Evolutionary conservation across 2,329 filamentous ascomycete genomes (phyloP).

Genomic region (Fonsecaea nubica): DNA sequence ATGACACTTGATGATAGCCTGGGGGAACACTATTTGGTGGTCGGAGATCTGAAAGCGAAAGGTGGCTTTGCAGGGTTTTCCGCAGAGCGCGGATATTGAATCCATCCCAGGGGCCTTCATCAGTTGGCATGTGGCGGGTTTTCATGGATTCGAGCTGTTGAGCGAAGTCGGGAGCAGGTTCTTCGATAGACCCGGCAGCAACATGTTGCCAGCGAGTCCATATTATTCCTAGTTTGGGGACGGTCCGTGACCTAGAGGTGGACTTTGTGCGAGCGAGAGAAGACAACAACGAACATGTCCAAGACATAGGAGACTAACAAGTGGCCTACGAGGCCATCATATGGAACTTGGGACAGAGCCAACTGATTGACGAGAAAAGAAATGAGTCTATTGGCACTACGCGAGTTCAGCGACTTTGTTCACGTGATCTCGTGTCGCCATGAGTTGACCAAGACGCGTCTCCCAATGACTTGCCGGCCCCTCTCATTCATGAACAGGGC

Average conservation of each 20-base stretch:
- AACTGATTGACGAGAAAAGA: neutral
- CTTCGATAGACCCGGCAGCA: neutral
- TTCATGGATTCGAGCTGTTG: slow-evolving; percentile 21
- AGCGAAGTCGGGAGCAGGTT: neutral
- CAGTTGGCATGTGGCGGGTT: slow-evolving; percentile 10
- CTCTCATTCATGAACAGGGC: neutral
- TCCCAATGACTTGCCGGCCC: neutral
- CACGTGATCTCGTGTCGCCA: neutral
- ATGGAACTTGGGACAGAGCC: neutral
- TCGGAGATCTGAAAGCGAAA: slow-evolving; percentile 27
- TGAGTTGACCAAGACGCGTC: neutral
- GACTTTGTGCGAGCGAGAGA: neutral
- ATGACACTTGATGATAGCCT: slow-evolving; percentile 86
- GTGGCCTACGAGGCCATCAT: neutral
- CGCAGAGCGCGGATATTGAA: slow-evolving; percentile 19
- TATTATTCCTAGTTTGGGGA: neutral
- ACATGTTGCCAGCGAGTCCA: slow-evolving; percentile 7
- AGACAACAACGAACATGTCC: neutral
- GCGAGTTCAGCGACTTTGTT: too few relatives aligned
- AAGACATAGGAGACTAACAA: neutral
- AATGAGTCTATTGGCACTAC: neutral
- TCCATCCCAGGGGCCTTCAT: slow-evolving; percentile 14
- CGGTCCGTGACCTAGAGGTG: neutral
- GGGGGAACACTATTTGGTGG: slow-evolving; percentile 52
- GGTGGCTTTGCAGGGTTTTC: slow-evolving; percentile 19